Conservation (phyloP, 768 basidiomycete genomes). For the Lyophyllum semitale region DNA sequence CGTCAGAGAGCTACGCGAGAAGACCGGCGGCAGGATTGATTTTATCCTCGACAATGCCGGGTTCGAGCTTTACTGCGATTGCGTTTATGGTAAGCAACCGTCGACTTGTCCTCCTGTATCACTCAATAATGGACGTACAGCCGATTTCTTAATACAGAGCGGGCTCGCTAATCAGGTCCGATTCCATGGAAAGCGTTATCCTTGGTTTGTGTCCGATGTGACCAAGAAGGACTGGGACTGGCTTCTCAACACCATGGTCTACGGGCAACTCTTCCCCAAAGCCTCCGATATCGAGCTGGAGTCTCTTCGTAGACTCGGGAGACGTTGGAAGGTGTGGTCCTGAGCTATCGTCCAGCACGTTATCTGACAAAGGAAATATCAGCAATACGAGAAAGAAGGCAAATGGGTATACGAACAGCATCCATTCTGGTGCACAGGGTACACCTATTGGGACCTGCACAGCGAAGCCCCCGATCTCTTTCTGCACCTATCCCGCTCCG, state of each 20-base stretch:
- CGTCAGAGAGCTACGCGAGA: conserved; percentile 67
- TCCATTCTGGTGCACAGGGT: conserved; percentile 95
- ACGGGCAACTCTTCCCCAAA: conserved; percentile 89
- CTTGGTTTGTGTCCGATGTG: conserved; percentile 94
- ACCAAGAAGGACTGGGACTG: conserved; percentile 95
- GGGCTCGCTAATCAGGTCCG: conserved; percentile 82
- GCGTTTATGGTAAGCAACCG: conserved; percentile 68
- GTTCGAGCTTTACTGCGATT: conserved; percentile 86
- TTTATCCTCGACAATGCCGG: conserved; percentile 90
- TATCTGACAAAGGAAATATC: conserved; percentile 1
- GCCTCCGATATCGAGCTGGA: conserved; percentile 79
- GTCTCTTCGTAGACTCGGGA: conserved; percentile 75
- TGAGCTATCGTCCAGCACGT: neutral
- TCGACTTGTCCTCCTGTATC: neutral
- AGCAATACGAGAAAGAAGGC: conserved; percentile 92
- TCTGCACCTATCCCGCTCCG: conserved; percentile 85
- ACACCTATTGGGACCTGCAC: conserved; percentile 89
- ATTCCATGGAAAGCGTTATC: conserved; percentile 95
- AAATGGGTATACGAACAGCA: conserved; percentile 95
- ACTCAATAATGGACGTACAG: conserved; percentile 34
- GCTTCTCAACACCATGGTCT: conserved; percentile 85
- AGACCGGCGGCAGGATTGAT: conserved; percentile 73
- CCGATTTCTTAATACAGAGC: conserved; percentile 92
- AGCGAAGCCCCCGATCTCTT: conserved; percentile 88
- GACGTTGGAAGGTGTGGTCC: conserved; percentile 79